Evolutionary conservation across 345 rosid genomes (phyloP), one percentile per base, ranked within the genome.

Genomic region (Firmiana major): DNA sequence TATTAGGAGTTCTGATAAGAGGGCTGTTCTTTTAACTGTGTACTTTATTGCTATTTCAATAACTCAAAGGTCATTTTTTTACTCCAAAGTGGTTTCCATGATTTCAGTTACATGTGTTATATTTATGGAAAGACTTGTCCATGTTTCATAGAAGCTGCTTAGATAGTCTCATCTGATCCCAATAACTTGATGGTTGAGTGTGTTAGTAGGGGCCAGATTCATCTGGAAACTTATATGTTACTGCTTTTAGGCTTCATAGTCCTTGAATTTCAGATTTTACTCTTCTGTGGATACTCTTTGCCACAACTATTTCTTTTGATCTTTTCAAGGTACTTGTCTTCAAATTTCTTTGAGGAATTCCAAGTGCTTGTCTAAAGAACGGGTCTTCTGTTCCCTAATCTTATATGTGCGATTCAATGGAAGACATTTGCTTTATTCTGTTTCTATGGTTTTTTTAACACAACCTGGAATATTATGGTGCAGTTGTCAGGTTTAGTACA

Each of bases 401-500:
- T 58, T 58, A 9, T 58, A 6, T 22, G 31, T 58, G 16, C 63
- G 0, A 22, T 65, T 40, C 17, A 0, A 40, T 65, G 71, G 16
- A 45, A 13, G 51, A 66, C 34, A 21, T 66, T 66, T 66, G 31
- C 71, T 21, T 42, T 66, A 10, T 11, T 66, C 9, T 10, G 69
- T 63, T 4, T 9, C 24, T 66, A 21, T 65, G 0, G 40, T 40
- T 40, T 21, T 6, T 24, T 9, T 89, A 83, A 85, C 40, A 68
- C 22, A 76, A 45, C 79, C 71, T 83, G 73, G 75, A 71, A 78
- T 79, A 49, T 59, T 79, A 34, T 64, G 79, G 71, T 88, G 90
- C 87, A 93, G 97, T 86, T 87, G 77, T 81, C 91, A 49, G 81
- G 92, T 81, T 84, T 88, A 75, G 76, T 94, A 45, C 90, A 84